A percentile compares a stretch with the other conserved stretches of the same genome.
These are phyloP conservation scores for Prunus yedoensis DNA, from an alignment of 331 rosid species.

Conservation along the genomic window DNA sequence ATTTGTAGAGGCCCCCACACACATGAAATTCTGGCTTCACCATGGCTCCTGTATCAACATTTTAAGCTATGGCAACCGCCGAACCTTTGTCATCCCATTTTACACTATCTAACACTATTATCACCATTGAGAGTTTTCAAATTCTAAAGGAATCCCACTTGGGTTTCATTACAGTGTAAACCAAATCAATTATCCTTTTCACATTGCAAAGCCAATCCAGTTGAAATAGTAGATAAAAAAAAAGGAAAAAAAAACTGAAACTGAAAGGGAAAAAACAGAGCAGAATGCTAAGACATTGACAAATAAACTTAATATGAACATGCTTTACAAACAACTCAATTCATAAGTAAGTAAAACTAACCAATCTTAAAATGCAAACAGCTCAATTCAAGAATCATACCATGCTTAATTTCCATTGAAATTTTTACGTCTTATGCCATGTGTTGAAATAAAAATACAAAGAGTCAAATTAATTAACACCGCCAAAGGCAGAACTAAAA, in stretches of 20 bases:
- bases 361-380: too few species aligned
- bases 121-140: neutral
- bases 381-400: too few species aligned
- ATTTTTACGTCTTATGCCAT: too few species aligned
- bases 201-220: slow-evolving; percentile 10
- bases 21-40: too few species aligned
- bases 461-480: too few species aligned
- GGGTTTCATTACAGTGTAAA: neutral
- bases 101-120: slow-evolving; percentile 44
- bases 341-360: too few species aligned
- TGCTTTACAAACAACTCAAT: neutral
- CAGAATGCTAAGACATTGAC: neutral
- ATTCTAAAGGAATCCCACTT: neutral
- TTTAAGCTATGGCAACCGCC: slow-evolving; percentile 84
- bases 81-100: slow-evolving; percentile 85
- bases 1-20: too few species aligned
- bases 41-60: slow-evolving; percentile 85
- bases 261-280: neutral
- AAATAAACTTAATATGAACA: slow-evolving; percentile 36
- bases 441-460: too few species aligned
- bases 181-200: neutral
- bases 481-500: too few species aligned
- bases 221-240: neutral
- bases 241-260: neutral
- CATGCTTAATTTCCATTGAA: too few species aligned